Evolutionary conservation across 2,329 filamentous ascomycete species (phyloP).

Genomic region (Pyricularia pennisetigena): DNA sequence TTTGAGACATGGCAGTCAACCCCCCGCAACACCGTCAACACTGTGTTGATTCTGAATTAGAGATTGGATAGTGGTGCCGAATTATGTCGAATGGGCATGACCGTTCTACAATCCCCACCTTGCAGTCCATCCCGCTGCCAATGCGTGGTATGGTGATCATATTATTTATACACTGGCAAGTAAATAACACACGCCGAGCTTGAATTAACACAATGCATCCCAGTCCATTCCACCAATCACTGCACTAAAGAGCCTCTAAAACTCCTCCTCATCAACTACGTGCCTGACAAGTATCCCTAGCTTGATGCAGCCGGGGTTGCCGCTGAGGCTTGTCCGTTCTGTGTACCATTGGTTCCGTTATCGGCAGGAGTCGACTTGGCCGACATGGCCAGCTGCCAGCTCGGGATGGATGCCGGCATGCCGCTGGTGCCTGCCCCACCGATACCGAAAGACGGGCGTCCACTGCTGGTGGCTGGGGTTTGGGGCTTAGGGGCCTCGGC

Average conservation of each 20-base stretch:
- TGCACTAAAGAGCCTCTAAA: neutral
- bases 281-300: neutral
- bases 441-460: conserved; percentile 33
- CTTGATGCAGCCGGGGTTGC: neutral
- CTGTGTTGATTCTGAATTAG: no score
- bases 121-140: neutral
- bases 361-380: conserved; percentile 28
- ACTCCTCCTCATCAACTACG: neutral
- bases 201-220: neutral
- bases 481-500: conserved; percentile 22
- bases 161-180: neutral
- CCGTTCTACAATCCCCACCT: neutral
- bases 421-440: conserved; percentile 31
- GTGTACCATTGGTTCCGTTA: neutral
- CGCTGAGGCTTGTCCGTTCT: neutral
- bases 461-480: conserved; percentile 22
- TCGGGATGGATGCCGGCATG: conserved; percentile 60
- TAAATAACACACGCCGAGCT: neutral
- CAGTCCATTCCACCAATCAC: neutral
- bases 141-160: neutral
- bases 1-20: neutral
- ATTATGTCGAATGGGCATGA: neutral
- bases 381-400: conserved; percentile 68
- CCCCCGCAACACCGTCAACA: neutral
- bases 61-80: neutral